These are phyloP conservation scores for Voacanga thouarsii DNA, from an alignment of 257 asterid genomes.

Conservation along the genomic window DNA sequence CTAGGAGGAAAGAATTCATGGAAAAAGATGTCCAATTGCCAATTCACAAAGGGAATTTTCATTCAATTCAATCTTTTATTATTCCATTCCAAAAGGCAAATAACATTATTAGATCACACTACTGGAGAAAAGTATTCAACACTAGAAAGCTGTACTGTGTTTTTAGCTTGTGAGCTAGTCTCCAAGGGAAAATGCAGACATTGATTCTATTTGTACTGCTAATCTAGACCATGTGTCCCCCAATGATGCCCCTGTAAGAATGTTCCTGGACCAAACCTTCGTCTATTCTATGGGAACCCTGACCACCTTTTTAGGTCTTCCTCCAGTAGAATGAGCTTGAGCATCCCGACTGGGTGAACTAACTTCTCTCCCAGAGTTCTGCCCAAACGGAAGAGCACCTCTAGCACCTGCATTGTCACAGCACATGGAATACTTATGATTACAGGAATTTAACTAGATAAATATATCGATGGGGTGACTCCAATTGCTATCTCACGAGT, in stretches of 20 bases:
- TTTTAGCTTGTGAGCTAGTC: not conserved
- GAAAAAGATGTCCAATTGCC: not conserved
- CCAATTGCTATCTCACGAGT: not conserved
- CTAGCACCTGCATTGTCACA: constrained; percentile 30
- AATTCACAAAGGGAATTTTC: not conserved
- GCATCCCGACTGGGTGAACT: constrained; percentile 6
- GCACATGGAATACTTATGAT: not conserved
- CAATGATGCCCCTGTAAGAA: not conserved
- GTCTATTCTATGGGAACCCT: constrained; percentile 58
- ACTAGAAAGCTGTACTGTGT: not conserved
- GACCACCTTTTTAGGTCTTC: constrained; percentile 52
- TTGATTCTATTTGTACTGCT: not conserved
- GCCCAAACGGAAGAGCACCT: constrained; percentile 31
- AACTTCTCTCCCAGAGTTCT: constrained; percentile 6
- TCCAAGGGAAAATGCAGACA: not conserved
- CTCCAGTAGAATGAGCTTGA: constrained; percentile 23
- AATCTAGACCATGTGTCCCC: not conserved
- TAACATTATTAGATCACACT: not conserved
- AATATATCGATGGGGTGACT: not conserved
- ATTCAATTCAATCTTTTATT: not conserved
- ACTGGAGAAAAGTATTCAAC: not conserved
- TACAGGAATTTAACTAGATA: not conserved
- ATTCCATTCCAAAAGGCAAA: not conserved
- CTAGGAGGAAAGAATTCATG: not conserved
- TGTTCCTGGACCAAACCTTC: not conserved